phyloP scores from a whole-genome alignment of 2,329 filamentous ascomycete species.

The Rutstroemia sp. region DNA sequence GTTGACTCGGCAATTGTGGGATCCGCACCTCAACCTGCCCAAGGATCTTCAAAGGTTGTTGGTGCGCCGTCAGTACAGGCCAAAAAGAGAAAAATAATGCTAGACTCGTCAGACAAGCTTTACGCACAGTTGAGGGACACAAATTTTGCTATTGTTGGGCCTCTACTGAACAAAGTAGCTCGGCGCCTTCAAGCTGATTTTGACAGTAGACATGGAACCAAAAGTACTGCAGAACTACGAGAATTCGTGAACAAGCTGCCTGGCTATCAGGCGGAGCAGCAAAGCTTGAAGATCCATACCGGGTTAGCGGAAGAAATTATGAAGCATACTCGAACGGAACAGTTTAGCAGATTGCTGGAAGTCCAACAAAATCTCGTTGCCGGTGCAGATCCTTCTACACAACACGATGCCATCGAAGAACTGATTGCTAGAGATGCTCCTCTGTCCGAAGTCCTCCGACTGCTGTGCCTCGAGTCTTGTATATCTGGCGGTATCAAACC shows the following conservation, averaged over 20 bases:
- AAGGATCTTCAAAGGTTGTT: constrained; percentile 48
- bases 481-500: constrained; percentile 82
- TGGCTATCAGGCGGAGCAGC: constrained; percentile 85
- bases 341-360: constrained; percentile 82
- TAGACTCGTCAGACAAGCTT: constrained; percentile 84
- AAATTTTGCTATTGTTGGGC: constrained; percentile 92
- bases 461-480: constrained; percentile 87
- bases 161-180: constrained; percentile 82
- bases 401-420: constrained; percentile 88
- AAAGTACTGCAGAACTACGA: constrained; percentile 83
- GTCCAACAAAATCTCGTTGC: constrained; percentile 94
- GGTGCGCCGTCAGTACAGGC: constrained; percentile 50
- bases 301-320: constrained; percentile 91
- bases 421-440: constrained; percentile 84
- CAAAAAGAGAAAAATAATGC: constrained; percentile 78
- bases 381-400: constrained; percentile 78
- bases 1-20: constrained; percentile 87
- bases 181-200: constrained; percentile 81
- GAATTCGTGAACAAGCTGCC: constrained; percentile 94
- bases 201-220: constrained; percentile 77
- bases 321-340: constrained; percentile 81
- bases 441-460: constrained; percentile 70
- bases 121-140: constrained; percentile 83
- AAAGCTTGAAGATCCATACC: constrained; percentile 86
- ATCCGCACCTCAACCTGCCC: constrained; percentile 50